Conservation (phyloP, 2,329 filamentous ascomycete genomes). For the Exophiala alcalophila region DNA sequence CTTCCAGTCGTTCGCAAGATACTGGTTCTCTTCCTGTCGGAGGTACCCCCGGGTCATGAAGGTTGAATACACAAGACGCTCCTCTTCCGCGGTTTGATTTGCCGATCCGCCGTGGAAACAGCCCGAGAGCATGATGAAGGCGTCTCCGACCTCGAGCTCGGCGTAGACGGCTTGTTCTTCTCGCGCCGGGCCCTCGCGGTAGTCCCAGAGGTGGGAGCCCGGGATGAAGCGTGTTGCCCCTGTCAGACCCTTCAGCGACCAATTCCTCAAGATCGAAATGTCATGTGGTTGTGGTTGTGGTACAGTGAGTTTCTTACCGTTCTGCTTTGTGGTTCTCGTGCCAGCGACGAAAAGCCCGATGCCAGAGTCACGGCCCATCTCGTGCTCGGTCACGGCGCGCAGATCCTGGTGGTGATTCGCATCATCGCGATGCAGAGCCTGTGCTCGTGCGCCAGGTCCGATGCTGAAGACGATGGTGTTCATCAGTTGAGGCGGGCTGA, state of each 20-base stretch:
- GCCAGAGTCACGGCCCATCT: slow-evolving; percentile 30
- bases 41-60: slow-evolving; percentile 30
- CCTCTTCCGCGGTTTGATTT: slow-evolving; percentile 23
- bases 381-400: slow-evolving; percentile 16
- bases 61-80: slow-evolving; percentile 29
- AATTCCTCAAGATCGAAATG: too few relatives aligned
- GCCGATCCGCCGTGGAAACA: slow-evolving; percentile 38
- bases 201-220: slow-evolving; percentile 33
- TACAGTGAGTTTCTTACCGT: too few relatives aligned
- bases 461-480: slow-evolving; percentile 40
- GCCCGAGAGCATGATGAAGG: slow-evolving; percentile 38
- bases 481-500: slow-evolving; percentile 31
- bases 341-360: slow-evolving; percentile 33
- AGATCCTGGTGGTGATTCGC: slow-evolving; percentile 28
- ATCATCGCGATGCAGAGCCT: slow-evolving; percentile 36
- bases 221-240: slow-evolving; percentile 36
- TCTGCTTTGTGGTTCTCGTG: slow-evolving; percentile 30
- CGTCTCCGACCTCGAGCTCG: slow-evolving; percentile 38
- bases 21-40: slow-evolving; percentile 31
- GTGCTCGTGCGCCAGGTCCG: slow-evolving; percentile 35
- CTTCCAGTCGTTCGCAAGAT: too few relatives aligned
- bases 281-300: too few relatives aligned
- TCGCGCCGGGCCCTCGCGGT: slow-evolving; percentile 12
- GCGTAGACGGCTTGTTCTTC: slow-evolving; percentile 28
- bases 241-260: too few relatives aligned